phyloP scores from a whole-genome alignment of 495 filamentous ascomycete species.

The Jackrogersella multiformis region DNA sequence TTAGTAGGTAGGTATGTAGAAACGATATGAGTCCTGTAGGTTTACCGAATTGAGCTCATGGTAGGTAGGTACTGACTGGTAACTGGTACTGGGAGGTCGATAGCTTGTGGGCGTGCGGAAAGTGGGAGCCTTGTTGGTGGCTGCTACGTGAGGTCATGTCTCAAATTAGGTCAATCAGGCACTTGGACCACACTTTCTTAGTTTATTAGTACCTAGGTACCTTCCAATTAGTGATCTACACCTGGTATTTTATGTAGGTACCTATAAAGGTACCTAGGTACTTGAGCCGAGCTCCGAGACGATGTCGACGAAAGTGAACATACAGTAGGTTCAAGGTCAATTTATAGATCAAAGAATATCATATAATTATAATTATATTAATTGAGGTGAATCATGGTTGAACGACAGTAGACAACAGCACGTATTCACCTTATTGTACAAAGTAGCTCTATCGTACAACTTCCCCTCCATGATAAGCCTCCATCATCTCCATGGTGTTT shows the following conservation, averaged over 20 bases:
- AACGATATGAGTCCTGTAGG: conserved; percentile 11
- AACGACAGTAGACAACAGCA: too few species aligned
- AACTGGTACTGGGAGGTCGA: too few species aligned
- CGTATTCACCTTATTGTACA: too few species aligned
- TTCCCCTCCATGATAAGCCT: background rate
- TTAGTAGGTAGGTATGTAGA: background rate
- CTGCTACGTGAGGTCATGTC: conserved; percentile 40
- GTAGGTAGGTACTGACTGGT: too few species aligned
- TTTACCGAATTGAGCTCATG: conserved; percentile 20
- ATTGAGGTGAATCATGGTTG: too few species aligned
- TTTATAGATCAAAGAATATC: background rate
- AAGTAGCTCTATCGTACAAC: background rate
- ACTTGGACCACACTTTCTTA: conserved; percentile 24
- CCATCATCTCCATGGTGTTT: background rate
- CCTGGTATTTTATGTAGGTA: too few species aligned
- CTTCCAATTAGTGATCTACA: too few species aligned
- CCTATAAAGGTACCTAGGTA: too few species aligned
- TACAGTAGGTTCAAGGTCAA: background rate
- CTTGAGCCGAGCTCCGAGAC: conserved; percentile 13
- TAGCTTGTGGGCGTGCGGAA: conserved; percentile 28
- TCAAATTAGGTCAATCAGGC: conserved; percentile 28
- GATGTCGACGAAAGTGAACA: background rate
- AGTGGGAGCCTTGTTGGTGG: conserved; percentile 33
- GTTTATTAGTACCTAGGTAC: conserved; percentile 1
- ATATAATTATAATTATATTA: background rate